Conservation (phyloP, 2,329 filamentous ascomycete species). For the Colletotrichum abscissum region DNA sequence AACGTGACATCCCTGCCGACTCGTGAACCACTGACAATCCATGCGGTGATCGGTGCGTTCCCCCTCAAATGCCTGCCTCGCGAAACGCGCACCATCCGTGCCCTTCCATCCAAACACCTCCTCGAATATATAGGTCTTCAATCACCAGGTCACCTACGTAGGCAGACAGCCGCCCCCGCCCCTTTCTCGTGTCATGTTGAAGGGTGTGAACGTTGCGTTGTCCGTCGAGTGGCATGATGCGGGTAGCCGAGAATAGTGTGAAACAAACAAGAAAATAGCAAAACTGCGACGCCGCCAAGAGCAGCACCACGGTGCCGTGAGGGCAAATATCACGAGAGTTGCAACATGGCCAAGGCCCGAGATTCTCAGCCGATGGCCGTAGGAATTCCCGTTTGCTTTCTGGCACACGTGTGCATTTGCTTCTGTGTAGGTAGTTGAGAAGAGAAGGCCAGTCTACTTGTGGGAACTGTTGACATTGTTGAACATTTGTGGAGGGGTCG, state of each 20-base stretch:
- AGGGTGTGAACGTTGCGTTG: constrained; percentile 18
- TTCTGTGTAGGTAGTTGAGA: background rate
- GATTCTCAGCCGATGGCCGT: background rate
- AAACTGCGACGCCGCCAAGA: background rate
- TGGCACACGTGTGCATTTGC: background rate
- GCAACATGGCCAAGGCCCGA: background rate
- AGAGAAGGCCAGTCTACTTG: background rate
- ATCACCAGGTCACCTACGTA: background rate
- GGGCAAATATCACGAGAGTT: background rate
- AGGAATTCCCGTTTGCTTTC: background rate
- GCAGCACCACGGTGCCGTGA: background rate
- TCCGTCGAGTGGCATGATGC: constrained; percentile 4
- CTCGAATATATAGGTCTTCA: background rate
- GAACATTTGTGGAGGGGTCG: background rate
- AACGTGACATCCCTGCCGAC: constrained; percentile 18
- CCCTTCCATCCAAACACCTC: background rate
- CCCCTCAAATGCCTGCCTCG: background rate
- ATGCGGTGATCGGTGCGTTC: constrained; percentile 6
- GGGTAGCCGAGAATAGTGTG: constrained; percentile 9
- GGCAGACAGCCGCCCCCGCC: background rate
- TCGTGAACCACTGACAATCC: background rate
- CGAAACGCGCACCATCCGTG: background rate
- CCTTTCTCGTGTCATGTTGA: constrained; percentile 1
- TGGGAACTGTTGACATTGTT: background rate
- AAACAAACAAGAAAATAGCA: constrained; percentile 18